Base-by-base conservation (phyloP, 2,329 filamentous ascomycete genomes). In the Xylogone sp. region DNA sequence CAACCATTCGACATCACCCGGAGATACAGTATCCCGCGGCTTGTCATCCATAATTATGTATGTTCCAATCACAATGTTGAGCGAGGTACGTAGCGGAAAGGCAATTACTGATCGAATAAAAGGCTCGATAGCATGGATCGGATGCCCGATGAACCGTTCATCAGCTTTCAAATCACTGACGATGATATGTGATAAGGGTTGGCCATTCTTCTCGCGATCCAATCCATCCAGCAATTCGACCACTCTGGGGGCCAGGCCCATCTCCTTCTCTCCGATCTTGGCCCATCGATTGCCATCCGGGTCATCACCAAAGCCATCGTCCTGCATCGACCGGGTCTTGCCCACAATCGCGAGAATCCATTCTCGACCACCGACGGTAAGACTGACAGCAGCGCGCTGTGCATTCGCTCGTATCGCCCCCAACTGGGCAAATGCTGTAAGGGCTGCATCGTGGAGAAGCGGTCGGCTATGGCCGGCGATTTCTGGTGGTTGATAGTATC, bases 41-140 rank as follows among this genome's bases (percentile, higher is more conserved):
- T 72, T 71, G 43, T 79, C 75, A 56, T 86, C 83, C 2, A 83
- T 68, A 2, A 86, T 75, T 48, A 78, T 77, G 53, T 83, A 82
- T 10, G 75, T 76, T 9, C 84, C 84, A 50, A 88, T 81, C 48
- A 74, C 75, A 12, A 22, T 13, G 18, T 18, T 18, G 3, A 5
- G 3, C 3, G 45, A 12, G 16, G 45, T 48, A 2, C 27, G 19
- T 9, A 48, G 9, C 5, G 45, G 45, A 13, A 39, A 21, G 2
- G 16, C 18, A 20, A 20, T 18, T 8, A 39, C 2, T 4, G 21
- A 48, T 19, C 29, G 13, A 19, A 48, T 12, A 21, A 21, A 19
- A 9, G 45, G 45, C 3, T 21, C 9, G 21, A 18, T 22, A 9
- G n/a, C 21, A 21, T 21, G 16, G 27, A 48, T 7, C 16, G 27